Conservation (phyloP, 257 asterid species). For the Fraxinus anomala region DNA sequence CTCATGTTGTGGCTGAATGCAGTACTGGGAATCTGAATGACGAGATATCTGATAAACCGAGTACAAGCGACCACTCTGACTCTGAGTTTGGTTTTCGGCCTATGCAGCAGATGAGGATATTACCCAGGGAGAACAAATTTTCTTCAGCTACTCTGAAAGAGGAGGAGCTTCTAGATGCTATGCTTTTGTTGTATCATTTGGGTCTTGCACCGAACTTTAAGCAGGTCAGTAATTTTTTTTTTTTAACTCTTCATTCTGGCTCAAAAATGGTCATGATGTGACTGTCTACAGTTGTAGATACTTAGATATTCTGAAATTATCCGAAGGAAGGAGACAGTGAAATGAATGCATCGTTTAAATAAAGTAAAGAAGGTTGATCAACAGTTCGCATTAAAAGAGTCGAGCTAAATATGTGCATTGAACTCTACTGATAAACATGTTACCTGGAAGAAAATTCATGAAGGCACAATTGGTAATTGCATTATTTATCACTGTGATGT, state of each 20-base stretch:
- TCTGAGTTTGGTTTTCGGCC: constrained; percentile 75
- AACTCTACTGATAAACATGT: constrained; percentile 16
- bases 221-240: constrained; percentile 57
- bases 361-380: background rate
- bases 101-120: constrained; percentile 64
- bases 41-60: constrained; percentile 84
- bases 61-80: constrained; percentile 87
- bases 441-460: background rate
- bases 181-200: constrained; percentile 88
- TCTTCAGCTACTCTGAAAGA: constrained; percentile 79
- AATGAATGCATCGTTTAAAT: background rate
- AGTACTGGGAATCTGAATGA: constrained; percentile 73
- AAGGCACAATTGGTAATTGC: constrained; percentile 1
- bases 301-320: background rate
- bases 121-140: constrained; percentile 57
- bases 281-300: background rate
- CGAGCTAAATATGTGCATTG: constrained; percentile 13
- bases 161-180: constrained; percentile 93
- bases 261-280: background rate
- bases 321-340: background rate
- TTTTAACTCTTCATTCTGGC: background rate
- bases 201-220: constrained; percentile 95
- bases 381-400: background rate
- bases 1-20: constrained; percentile 80
- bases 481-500: background rate